Base-by-base conservation (phyloP, 129 eudicot genomes). In the Pseudognaphalium luteoalbum region DNA sequence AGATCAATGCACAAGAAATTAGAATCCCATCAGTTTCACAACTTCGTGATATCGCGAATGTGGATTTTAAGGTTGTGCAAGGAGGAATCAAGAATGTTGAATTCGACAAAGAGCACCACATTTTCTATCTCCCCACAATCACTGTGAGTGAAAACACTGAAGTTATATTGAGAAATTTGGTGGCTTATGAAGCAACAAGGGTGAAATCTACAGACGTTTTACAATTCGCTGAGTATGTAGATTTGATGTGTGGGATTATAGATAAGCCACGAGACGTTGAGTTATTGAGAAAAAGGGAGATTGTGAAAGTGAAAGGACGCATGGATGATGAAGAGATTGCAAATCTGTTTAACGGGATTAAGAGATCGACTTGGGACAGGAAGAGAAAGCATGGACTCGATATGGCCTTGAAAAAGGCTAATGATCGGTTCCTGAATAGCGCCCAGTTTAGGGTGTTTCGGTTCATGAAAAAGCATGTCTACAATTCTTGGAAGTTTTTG, bases 401-500 rank as follows among this genome's bases (percentile, higher is more conserved):
- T 32, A 62, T 25, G 34, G 68, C 68, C 34, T 29, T 62, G 68
- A 16, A 32, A 11, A 62, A 62, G 68, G 68, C 29, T 29, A 62
- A 62, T 3, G 39, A 62, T 0, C 68, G 68, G 6, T 61, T 61
- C 37, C 8, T 14, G 20, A 62, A 62, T 29, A 62, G 68, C 39
- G 5, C 66, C 1, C 34, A 29, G 39, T 14, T 28, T 62, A 62
- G 11, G 68, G 68, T 62, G 28, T 62, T 9, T 16, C 20, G 2
- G 67, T 62, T 29, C 37, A 62, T 62, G 34, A 28, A 62, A 28
- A 28, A 62, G 29, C 39, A 62, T 62, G 68, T 62, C 29, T 62
- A 62, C 68, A 62, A 62, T 62, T 62, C 68, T 29, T 62, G 68
- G 68, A 62, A 62, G 68, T 62, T 62, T 29, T 62, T 62, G 34